Base-by-base conservation (phyloP, 2,329 filamentous ascomycete species). In the Penicillium paneum region DNA sequence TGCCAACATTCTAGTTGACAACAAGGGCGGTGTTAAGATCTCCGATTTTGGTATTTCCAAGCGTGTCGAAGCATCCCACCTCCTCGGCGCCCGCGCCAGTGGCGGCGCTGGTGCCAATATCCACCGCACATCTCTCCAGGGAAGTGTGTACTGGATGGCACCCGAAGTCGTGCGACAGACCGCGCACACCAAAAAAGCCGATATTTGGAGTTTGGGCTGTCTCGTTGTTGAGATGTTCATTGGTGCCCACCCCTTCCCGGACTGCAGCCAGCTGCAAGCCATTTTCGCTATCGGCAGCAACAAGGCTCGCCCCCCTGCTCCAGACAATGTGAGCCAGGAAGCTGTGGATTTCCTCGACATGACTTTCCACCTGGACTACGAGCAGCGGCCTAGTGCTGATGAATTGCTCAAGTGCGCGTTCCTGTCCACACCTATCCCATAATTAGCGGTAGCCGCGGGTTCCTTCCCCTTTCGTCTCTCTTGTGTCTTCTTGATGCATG, bases 211-310 rank as follows among this genome's bases (percentile, higher is more conserved):
- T 42, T 83, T 99, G 24, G 94, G 94, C 32, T 99, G 94, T 72
- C 80, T 99, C 48, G 91, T 99, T 13, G 93, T 99, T 24, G 94
- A 99, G 78, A 99, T 99, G 94, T 96, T 97, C 81, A 97, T 94
- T 12, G 94, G 94, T 52, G 89, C 86, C 41, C 94, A 97, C 71
- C 94, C 94, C 1, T 97, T 97, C 81, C 94, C 94, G 0, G 93
- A 96, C 76, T 96, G 91, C 79, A 95, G 90, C 56, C 95, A 99
- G 74, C 80, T 99, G 59, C 94, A 99, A 72, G 94, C 94, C 56
- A 97, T 99, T 68, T 99, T 99, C 81, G 96, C 96, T 78, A 97
- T 99, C 71, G 92, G 92, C 36, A 91, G 89, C 61, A 87, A 88
- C 62, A 89, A 90, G 72, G 91, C 91, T 24, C 86, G 90, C 41